Percentiles rank a stretch among this genome's conserved stretches.
Evolutionary conservation across 1,139 yeast genomes (phyloP).

Genomic region (Kluyveromyces marxianus): DNA sequence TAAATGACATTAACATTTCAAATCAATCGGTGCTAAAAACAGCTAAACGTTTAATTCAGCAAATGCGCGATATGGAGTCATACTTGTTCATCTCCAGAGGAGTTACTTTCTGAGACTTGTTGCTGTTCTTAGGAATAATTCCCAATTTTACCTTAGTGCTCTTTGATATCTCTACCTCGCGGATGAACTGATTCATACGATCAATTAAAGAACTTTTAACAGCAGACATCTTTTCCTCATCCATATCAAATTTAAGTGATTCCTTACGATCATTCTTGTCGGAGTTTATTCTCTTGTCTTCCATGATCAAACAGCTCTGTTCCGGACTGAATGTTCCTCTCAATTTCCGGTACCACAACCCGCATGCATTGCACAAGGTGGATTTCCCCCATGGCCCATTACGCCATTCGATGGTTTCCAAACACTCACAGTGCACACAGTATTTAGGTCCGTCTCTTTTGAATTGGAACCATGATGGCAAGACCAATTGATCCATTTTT

Average conservation of each 20-base stretch:
- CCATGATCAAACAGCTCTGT: conserved; percentile 18
- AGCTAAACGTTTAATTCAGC: conserved; percentile 3
- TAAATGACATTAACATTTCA: conserved; percentile 3
- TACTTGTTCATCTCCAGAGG: conserved; percentile 5
- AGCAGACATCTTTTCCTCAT: background rate
- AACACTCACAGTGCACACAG: conserved; percentile 69
- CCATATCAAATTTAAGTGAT: conserved; percentile 7
- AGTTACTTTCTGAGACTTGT: conserved; percentile 1
- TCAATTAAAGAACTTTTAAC: conserved; percentile 2
- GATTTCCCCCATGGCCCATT: conserved; percentile 82
- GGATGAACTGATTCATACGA: conserved; percentile 3
- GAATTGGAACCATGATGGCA: conserved; percentile 6
- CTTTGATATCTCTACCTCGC: conserved; percentile 3
- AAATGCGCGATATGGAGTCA: conserved; percentile 5
- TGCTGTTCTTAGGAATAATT: background rate
- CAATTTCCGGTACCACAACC: conserved; percentile 42
- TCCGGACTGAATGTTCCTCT: conserved; percentile 18
- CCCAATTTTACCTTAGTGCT: background rate
- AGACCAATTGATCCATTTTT: background rate
- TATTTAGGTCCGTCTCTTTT: conserved; percentile 11
- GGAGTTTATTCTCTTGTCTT: conserved; percentile 11
- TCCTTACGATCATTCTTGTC: conserved; percentile 8
- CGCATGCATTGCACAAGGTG: conserved; percentile 86
- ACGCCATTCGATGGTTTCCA: conserved; percentile 88
- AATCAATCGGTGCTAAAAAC: conserved; percentile 2